These are phyloP conservation scores for Recurvomyces mirabilis DNA, from an alignment of 495 filamentous ascomycete species.

Conservation along the genomic window DNA sequence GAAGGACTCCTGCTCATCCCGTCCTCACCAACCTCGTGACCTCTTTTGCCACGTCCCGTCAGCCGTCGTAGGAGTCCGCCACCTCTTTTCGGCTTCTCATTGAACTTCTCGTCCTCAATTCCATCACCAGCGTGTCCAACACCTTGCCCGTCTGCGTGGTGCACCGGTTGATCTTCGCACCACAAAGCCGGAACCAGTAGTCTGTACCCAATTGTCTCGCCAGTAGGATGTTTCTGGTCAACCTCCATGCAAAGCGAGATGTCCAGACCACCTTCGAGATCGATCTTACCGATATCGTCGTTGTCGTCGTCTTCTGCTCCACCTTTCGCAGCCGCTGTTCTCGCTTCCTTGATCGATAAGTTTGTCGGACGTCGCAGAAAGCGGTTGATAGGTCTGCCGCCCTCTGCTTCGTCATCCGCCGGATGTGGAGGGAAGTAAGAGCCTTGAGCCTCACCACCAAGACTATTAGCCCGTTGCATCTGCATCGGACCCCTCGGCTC, in stretches of 20 bases:
- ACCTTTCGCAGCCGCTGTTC: slow-evolving; percentile 27
- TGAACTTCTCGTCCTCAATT: neutral
- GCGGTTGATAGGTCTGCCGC: slow-evolving; percentile 33
- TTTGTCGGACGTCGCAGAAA: slow-evolving; percentile 69
- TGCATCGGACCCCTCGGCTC: neutral
- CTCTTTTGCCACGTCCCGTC: neutral
- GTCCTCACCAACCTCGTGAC: neutral
- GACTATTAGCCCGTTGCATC: slow-evolving; percentile 9
- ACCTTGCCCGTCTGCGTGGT: slow-evolving; percentile 35
- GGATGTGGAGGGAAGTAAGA: neutral
- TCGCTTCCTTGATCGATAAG: slow-evolving; percentile 47
- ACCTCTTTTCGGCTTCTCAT: neutral
- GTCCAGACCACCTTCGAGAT: slow-evolving; percentile 70
- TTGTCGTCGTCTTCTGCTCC: slow-evolving; percentile 23
- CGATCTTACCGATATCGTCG: slow-evolving; percentile 35
- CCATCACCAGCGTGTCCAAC: neutral
- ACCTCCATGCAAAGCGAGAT: slow-evolving; percentile 81
- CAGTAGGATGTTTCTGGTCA: slow-evolving; percentile 68
- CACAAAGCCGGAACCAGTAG: slow-evolving; percentile 68
- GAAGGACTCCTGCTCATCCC: neutral
- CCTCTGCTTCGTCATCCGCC: slow-evolving; percentile 8
- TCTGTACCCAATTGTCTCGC: slow-evolving; percentile 80
- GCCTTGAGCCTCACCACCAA: neutral
- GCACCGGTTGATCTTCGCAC: no score
- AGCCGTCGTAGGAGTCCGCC: neutral